Base-by-base conservation (phyloP, 2,329 filamentous ascomycete genomes). In the Paraphaeosphaeria minitans region DNA sequence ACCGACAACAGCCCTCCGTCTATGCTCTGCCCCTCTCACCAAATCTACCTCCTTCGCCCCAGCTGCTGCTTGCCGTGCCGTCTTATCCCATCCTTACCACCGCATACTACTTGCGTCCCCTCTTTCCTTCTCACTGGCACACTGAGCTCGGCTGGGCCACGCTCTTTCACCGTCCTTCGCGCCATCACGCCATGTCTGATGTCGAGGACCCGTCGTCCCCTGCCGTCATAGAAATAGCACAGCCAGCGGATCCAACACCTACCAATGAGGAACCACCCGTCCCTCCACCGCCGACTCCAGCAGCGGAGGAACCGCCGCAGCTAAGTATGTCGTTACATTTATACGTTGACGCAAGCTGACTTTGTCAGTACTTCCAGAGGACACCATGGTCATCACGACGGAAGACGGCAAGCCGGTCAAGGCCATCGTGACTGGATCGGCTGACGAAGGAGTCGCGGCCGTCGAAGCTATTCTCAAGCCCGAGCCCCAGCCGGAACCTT, bases 261-360 rank as follows among this genome's bases (percentile, higher is more conserved):
- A 8, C 21, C 33, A 45, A 31, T 45, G 52, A 57, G 19, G 56
- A 60, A 4, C 60, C 61, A 49, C 63, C 61, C n/a, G 53, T 53
- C 19, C 57, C 63, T 43, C 63, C 63, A 4, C 63, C 63, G 9
- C 58, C 58, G 19, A 66, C 63, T 1, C 63, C 61, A 45, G 50
- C 55, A 13, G 53, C 50, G 22, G 63, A 64, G 48, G 63, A 60
- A 42, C 56, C 53, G 21, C 57, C 60, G 16, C 13, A 57, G 37
- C 46, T 31, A 55, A 39, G 62, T 64, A 57, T 24, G 53, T 55
- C 13, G 41, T 22, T 21, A 10, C n/a, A 47, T 47, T n/a, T 13
- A 21, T 42, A 19, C 24, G n/a, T 43, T 33, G 33, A 39, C 21
- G 35, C 51, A 33, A 31, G 43, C 48, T 59, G n/a, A 58, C 50